phyloP scores from a whole-genome alignment of 495 filamentous ascomycete species.

The Penicillium soppii region DNA sequence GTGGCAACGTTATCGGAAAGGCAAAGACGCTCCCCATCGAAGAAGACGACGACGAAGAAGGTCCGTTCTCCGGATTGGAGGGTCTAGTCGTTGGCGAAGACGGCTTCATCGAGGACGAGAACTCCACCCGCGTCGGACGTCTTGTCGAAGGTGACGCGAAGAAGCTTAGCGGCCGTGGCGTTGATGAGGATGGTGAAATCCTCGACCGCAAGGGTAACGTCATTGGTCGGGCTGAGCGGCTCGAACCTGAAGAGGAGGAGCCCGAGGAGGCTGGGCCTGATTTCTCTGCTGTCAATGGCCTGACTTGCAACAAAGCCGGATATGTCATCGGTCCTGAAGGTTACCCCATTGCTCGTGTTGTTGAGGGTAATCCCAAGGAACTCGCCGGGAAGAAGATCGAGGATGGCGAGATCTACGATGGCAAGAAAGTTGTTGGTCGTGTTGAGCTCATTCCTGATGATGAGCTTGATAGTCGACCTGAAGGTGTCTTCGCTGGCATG shows the following conservation, averaged over 20 bases:
- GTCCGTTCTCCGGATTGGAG: constrained; percentile 63
- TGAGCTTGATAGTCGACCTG: constrained; percentile 68
- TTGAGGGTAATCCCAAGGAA: constrained; percentile 65
- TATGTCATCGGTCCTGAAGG: constrained; percentile 73
- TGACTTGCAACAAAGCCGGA: constrained; percentile 75
- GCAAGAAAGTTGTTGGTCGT: constrained; percentile 69
- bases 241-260: constrained; percentile 33
- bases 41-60: constrained; percentile 53
- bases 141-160: constrained; percentile 62
- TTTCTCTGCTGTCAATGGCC: constrained; percentile 62
- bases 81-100: constrained; percentile 59
- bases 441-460: constrained; percentile 71
- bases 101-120: constrained; percentile 59
- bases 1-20: constrained; percentile 59
- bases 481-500: constrained; percentile 74
- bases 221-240: constrained; percentile 61
- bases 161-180: constrained; percentile 60
- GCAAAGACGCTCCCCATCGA: constrained; percentile 59
- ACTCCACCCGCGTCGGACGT: constrained; percentile 56
- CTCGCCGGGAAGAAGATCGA: constrained; percentile 67
- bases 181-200: constrained; percentile 66
- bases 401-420: constrained; percentile 73
- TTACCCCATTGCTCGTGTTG: constrained; percentile 66
- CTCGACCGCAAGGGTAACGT: constrained; percentile 62
- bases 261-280: constrained; percentile 47